A percentile compares a stretch with the other conserved stretches of the same genome.
Conservation (phyloP, 2,329 filamentous ascomycete species). For the Sclerotinia sclerotiorum region DNA sequence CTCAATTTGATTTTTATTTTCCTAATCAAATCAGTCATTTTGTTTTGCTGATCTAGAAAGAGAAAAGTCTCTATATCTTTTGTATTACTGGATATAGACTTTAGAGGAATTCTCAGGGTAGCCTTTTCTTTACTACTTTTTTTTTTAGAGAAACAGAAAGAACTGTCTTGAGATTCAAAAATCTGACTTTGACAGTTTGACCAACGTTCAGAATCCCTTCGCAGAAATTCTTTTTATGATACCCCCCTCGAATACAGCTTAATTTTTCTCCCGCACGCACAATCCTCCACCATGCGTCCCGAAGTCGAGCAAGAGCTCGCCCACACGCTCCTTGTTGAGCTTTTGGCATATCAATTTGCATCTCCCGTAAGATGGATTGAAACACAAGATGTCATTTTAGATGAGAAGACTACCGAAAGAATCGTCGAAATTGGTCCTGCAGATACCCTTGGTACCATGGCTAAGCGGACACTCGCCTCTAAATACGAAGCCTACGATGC, state of each 20-base stretch:
- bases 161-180: slow-evolving; percentile 13
- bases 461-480: slow-evolving; percentile 88
- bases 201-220: slow-evolving; percentile 8
- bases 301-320: slow-evolving; percentile 99
- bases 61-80: slow-evolving; percentile 14
- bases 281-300: slow-evolving; percentile 73
- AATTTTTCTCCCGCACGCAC: slow-evolving; percentile 33
- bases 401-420: slow-evolving; percentile 91
- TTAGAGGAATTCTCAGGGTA: slow-evolving; percentile 20
- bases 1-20: slow-evolving; percentile 18
- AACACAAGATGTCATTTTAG: slow-evolving; percentile 98
- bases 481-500: slow-evolving; percentile 99
- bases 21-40: slow-evolving; percentile 2
- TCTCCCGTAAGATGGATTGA: slow-evolving; percentile 99
- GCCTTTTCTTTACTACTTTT: slow-evolving; percentile 1
- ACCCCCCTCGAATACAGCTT: slow-evolving; percentile 26
- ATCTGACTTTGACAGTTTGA: slow-evolving; percentile 9
- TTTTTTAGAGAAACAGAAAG: neutral
- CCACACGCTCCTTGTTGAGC: slow-evolving; percentile 96
- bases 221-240: slow-evolving; percentile 23
- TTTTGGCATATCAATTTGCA: slow-evolving; percentile 98
- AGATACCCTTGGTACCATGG: slow-evolving; percentile 96
- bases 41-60: slow-evolving; percentile 13
- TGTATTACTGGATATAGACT: slow-evolving; percentile 16
- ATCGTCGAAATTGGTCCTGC: slow-evolving; percentile 97